Evolutionary conservation across 768 basidiomycete genomes (phyloP).

Genomic region (Boletus barrowsii): DNA sequence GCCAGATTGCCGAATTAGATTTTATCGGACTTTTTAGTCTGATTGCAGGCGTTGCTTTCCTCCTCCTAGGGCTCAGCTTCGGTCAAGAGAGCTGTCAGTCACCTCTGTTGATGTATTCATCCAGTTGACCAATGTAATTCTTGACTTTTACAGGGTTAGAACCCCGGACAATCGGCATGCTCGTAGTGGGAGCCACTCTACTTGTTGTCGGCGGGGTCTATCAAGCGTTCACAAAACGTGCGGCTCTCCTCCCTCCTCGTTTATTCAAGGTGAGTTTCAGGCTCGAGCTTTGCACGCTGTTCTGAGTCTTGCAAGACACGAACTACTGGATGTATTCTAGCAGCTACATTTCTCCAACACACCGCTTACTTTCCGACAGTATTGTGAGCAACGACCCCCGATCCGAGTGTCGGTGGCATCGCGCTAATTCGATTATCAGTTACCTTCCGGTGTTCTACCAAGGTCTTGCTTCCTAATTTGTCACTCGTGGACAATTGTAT

Average conservation of each 20-base stretch:
- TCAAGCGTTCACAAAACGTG: conserved; percentile 57
- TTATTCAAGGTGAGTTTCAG: conserved; percentile 53
- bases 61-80: conserved; percentile 69
- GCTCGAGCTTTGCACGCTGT: not conserved
- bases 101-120: not conserved
- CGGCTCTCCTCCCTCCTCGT: conserved; percentile 71
- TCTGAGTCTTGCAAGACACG: conserved; percentile 45
- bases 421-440: conserved; percentile 8
- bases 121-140: not conserved
- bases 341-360: conserved; percentile 59
- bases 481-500: not conserved
- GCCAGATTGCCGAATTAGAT: conserved; percentile 65
- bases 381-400: conserved; percentile 15
- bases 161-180: conserved; percentile 52
- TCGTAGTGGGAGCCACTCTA: conserved; percentile 51
- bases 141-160: conserved; percentile 44
- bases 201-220: conserved; percentile 51
- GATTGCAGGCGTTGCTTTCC: conserved; percentile 58
- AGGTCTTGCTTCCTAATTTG: conserved; percentile 11
- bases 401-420: not conserved
- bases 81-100: conserved; percentile 62
- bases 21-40: conserved; percentile 63
- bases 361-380: conserved; percentile 52
- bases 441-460: conserved; percentile 80
- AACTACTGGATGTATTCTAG: conserved; percentile 59